Percentiles rank a stretch among this genome's conserved stretches.
Evolutionary conservation across 2,329 filamentous ascomycete genomes (phyloP).

Genomic region (Fusarium chlamydosporum): DNA sequence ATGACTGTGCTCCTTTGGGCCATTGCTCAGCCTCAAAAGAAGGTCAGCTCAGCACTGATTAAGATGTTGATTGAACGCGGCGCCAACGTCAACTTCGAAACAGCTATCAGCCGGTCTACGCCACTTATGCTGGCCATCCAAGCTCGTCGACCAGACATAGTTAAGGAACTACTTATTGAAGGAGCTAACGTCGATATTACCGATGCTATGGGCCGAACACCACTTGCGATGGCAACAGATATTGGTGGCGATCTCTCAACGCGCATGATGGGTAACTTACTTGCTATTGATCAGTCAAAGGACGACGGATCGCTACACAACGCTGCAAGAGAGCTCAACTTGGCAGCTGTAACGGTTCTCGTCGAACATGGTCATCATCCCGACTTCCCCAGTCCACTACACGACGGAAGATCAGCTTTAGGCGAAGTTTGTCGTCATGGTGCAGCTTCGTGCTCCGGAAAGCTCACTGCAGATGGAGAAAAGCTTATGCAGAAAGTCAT

Average conservation of each 20-base stretch:
- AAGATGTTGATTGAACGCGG: conserved; percentile 66
- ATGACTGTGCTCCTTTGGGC: conserved; percentile 73
- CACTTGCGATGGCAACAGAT: conserved; percentile 71
- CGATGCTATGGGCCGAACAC: conserved; percentile 70
- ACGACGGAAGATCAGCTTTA: conserved; percentile 73
- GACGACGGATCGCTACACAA: conserved; percentile 79
- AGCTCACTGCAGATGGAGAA: conserved; percentile 63
- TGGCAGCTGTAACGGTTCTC: conserved; percentile 69
- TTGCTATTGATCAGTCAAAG: conserved; percentile 68
- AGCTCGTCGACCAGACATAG: conserved; percentile 68
- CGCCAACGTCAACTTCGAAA: conserved; percentile 71
- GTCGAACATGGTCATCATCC: conserved; percentile 72
- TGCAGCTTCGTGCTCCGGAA: conserved; percentile 57
- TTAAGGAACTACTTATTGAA: conserved; percentile 68
- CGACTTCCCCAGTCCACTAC: conserved; percentile 74
- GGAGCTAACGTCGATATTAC: conserved; percentile 72
- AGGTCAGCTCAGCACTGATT: conserved; percentile 71
- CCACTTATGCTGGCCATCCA: conserved; percentile 73
- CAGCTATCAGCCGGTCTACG: conserved; percentile 66
- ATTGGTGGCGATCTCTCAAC: conserved; percentile 68
- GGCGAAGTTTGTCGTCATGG: conserved; percentile 74
- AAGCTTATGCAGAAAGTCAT: conserved; percentile 71
- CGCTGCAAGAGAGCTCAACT: conserved; percentile 71
- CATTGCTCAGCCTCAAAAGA: conserved; percentile 73
- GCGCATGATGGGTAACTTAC: conserved; percentile 67